Evolutionary conservation across 257 asterid species (phyloP), one percentile per base, ranked within the genome.

Genomic region (Fraxinus quadrangulata): DNA sequence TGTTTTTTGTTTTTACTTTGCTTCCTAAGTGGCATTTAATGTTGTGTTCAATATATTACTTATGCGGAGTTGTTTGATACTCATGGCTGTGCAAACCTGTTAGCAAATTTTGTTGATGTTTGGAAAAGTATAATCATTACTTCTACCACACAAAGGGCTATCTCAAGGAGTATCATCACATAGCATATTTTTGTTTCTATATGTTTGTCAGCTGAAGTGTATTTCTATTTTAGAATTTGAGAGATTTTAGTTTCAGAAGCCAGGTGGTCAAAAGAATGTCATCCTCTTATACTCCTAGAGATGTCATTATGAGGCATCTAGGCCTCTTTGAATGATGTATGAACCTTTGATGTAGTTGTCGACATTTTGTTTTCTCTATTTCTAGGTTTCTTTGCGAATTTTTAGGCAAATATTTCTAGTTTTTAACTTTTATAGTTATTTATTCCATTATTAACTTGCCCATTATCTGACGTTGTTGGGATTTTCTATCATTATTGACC

Each of bases 401-500:
- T 54, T 33, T 75, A 69, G 51, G 63, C 1, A 0, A 23, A 66
- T 66, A 3, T 24, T 72, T 26, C 67, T 54, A 61, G 69, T 24
- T 63, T 6, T 31, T 66, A 77, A 65, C 70, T 71, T 17, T 14
- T 17, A 66, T 65, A 51, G 56, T 7, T 71, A 21, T 40, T 17
- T 39, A 45, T 33, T 36, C 5, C 17, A 30, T 36, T 21, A 23
- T 40, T 65, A 30, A 45, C 71, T 61, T 72, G 74, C 23, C n/a
- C 11, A 54, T 24, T 73, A 40, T 75, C 45, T 72, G 24, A 31
- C 61, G 5, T 59, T 36, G 42, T 77, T 47, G 36, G 39, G 36
- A 21, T 76, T 54, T 79, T 59, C 73, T 66, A 74, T 39, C 59
- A 68, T 67, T 63, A 72, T 73, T 73, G 26, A 72, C 19, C 71